A percentile compares a stretch with the other conserved stretches of the same genome.
These are phyloP conservation scores for Coemansia sp. DNA, from an alignment of 371 early-diverging fungal genomes.

Conservation along the genomic window DNA sequence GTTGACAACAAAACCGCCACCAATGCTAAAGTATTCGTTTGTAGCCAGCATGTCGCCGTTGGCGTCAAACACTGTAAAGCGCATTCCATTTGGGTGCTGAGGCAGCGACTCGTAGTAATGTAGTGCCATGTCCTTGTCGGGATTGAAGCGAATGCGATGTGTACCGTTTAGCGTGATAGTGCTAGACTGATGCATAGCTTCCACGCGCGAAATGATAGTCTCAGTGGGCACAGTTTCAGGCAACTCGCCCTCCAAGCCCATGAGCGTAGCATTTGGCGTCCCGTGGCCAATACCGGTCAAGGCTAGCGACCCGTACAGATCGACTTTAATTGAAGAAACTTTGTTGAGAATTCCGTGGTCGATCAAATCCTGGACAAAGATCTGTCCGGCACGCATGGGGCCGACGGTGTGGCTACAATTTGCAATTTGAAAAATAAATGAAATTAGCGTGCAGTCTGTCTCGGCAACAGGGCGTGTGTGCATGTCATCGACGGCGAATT, in stretches of 20 bases:
- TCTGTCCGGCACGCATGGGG: conserved; percentile 94
- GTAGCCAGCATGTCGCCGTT: conserved; percentile 81
- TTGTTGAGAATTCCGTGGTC: conserved; percentile 67
- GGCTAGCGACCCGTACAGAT: conserved; percentile 91
- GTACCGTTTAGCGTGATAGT: conserved; percentile 72
- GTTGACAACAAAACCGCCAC: conserved; percentile 95
- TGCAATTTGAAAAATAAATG: background rate
- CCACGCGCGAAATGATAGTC: conserved; percentile 71
- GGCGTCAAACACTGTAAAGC: conserved; percentile 82
- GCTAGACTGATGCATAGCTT: conserved; percentile 69
- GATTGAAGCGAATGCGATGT: conserved; percentile 77
- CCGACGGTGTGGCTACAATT: conserved; percentile 80
- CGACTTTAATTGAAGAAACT: conserved; percentile 73
- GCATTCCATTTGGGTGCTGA: conserved; percentile 95
- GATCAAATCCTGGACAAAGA: conserved; percentile 81
- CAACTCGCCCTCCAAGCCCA: conserved; percentile 90
- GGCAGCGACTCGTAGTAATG: conserved; percentile 84
- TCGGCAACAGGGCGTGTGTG: background rate
- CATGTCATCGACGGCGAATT: background rate
- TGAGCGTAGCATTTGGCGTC: conserved; percentile 85
- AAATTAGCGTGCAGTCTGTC: background rate
- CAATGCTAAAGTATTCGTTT: conserved; percentile 93
- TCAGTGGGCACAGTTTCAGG: conserved; percentile 87
- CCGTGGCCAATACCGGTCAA: conserved; percentile 94
- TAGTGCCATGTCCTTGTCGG: conserved; percentile 79